Percentiles rank a stretch among this genome's conserved stretches.
Evolutionary conservation across 2,329 filamentous ascomycete genomes (phyloP).

Genomic region (Cladophialophora yegresii): DNA sequence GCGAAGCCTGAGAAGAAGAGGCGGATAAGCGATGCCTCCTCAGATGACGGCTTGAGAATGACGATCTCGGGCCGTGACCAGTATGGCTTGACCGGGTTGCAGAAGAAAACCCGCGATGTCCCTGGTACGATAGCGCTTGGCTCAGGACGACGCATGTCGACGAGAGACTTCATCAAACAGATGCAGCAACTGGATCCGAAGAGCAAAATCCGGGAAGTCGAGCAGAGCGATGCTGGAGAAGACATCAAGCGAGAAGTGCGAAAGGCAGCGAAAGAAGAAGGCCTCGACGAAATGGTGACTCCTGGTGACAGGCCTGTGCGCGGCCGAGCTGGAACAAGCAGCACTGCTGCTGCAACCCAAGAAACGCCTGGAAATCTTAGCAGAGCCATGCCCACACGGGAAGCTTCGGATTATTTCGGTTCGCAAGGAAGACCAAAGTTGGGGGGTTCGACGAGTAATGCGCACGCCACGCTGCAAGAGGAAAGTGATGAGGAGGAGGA

Average conservation of each 20-base stretch:
- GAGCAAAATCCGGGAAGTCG: slow-evolving; percentile 52
- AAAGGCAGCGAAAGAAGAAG: slow-evolving; percentile 39
- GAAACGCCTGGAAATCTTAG: background rate
- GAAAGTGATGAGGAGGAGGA: slow-evolving; percentile 29
- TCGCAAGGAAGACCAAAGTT: slow-evolving; percentile 17
- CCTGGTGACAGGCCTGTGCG: slow-evolving; percentile 30
- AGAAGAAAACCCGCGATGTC: slow-evolving; percentile 42
- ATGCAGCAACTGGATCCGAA: slow-evolving; percentile 63
- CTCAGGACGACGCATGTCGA: slow-evolving; percentile 61
- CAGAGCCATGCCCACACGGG: slow-evolving; percentile 3
- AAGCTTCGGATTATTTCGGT: slow-evolving; percentile 29
- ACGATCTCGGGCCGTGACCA: slow-evolving; percentile 55
- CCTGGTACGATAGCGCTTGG: slow-evolving; percentile 31
- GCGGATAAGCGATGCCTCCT: slow-evolving; percentile 17
- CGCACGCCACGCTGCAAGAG: slow-evolving; percentile 19
- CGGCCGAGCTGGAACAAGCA: slow-evolving; percentile 22
- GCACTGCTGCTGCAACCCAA: slow-evolving; percentile 2
- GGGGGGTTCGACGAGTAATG: slow-evolving; percentile 13
- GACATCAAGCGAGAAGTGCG: slow-evolving; percentile 45
- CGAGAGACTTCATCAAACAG: slow-evolving; percentile 64
- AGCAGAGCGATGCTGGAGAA: slow-evolving; percentile 47
- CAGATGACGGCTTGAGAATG: slow-evolving; percentile 62
- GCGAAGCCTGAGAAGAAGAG: slow-evolving; percentile 40
- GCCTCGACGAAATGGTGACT: slow-evolving; percentile 17
- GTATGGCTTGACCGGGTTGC: slow-evolving; percentile 43